Base-by-base conservation (phyloP, 768 basidiomycete species). In the Naganishia friedmannii region DNA sequence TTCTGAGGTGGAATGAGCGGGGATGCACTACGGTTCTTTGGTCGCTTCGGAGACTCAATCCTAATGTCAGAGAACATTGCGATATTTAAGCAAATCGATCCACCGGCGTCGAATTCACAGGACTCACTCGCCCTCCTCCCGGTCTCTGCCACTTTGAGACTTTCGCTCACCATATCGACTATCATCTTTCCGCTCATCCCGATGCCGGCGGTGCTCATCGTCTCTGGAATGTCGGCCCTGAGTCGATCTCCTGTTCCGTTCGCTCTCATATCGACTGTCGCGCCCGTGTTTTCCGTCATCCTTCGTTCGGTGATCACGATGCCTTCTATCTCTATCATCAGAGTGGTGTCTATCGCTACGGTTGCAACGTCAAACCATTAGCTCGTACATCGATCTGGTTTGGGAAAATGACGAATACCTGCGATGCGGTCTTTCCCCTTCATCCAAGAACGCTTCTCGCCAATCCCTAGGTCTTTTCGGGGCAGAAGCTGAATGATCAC, bases 61-160 rank as follows among this genome's bases (percentile, higher is more conserved):
- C 56, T 45, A 48, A 0, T 46, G 53, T 48, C 65, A 72, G 15
- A 69, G 53, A 6, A 55, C 32, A 34, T 37, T 60, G 1, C 48
- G 23, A 26, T 31, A 42, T 31, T 31, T n/a, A n/a, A 58, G 75
- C 53, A 70, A 29, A 9, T 46, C n/a, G 45, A 42, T 23, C 70
- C 51, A 68, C 39, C 48, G 70, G 74, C 55, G 76, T 66, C 73
- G 68, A 69, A 67, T 51, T 7, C n/a, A 23, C n/a, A 65, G 72
- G 65, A 93, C 93, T 90, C 82, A 94, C 92, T 95, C 93, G 85
- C 90, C 92, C 85, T 94, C 93, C 83, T 93, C 90, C 79, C 82
- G 89, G 74, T 91, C 90, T 13, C 32, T 73, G 70, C 73, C 72
- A 65, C 70, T 66, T 67, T 60, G 66, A 55, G 70, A 55, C 12